These are phyloP conservation scores for Boletus reticulatus DNA, from an alignment of 768 basidiomycete species.

Conservation along the genomic window DNA sequence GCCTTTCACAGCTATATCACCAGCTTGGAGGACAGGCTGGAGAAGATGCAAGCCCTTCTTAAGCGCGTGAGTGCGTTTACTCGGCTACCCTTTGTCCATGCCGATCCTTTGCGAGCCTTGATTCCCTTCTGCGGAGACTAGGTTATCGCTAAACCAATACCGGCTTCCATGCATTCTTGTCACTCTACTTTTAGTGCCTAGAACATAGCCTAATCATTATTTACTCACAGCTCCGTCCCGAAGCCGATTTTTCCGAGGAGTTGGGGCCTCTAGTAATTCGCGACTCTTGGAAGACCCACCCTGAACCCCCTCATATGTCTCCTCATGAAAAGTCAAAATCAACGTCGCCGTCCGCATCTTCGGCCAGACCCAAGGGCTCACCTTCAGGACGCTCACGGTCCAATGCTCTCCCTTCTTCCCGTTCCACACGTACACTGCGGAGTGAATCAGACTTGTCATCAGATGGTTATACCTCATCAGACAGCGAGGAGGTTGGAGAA, in stretches of 20 bases:
- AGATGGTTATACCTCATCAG: conserved; percentile 30
- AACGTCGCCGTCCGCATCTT: conserved; percentile 15
- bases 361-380: conserved; percentile 15
- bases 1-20: conserved; percentile 47
- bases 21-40: conserved; percentile 56
- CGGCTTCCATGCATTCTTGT: neutral
- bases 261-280: conserved; percentile 61
- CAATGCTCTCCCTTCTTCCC: conserved; percentile 6
- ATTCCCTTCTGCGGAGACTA: neutral
- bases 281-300: conserved; percentile 57
- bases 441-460: conserved; percentile 30
- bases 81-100: too few species aligned
- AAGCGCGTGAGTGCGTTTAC: conserved; percentile 41
- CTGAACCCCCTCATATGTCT: conserved; percentile 12
- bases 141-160: neutral
- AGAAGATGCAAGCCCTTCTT: conserved; percentile 53
- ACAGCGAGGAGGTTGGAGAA: conserved; percentile 37
- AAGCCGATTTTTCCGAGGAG: conserved; percentile 57
- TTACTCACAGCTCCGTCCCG: conserved; percentile 54
- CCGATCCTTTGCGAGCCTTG: neutral
- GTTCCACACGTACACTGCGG: conserved; percentile 22
- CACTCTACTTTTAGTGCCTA: neutral
- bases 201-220: conserved; percentile 7
- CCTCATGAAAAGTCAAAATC: conserved; percentile 26
- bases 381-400: conserved; percentile 9